These are phyloP conservation scores for Diaporthe destruens DNA, from an alignment of 2,329 filamentous ascomycete species.

Conservation along the genomic window DNA sequence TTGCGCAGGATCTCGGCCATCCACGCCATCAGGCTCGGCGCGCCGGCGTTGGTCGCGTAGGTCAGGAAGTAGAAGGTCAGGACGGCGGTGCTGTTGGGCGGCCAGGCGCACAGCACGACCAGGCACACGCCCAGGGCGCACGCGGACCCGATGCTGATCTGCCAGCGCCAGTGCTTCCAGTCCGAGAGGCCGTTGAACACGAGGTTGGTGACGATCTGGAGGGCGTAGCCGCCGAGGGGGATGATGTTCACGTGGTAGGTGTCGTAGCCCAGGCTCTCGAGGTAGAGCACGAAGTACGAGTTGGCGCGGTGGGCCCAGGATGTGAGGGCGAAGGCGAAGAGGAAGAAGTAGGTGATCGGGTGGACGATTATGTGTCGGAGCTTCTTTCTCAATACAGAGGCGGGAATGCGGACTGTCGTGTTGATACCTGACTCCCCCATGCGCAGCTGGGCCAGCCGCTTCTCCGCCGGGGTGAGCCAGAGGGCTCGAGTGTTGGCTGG, in stretches of 20 bases:
- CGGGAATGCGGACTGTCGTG: constrained; percentile 43
- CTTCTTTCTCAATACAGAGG: constrained; percentile 40
- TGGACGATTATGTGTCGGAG: constrained; percentile 41
- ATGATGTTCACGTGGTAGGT: constrained; percentile 47
- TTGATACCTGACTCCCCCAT: constrained; percentile 42
- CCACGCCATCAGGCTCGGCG: constrained; percentile 53
- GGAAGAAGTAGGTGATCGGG: constrained; percentile 46
- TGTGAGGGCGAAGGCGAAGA: constrained; percentile 44
- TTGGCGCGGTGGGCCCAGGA: constrained; percentile 47
- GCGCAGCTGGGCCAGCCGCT: constrained; percentile 40
- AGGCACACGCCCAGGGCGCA: constrained; percentile 49
- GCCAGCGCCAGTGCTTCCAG: constrained; percentile 56
- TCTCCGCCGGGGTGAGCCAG: constrained; percentile 43
- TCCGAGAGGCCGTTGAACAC: constrained; percentile 53
- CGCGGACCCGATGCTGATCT: constrained; percentile 51
- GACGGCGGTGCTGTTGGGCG: constrained; percentile 49
- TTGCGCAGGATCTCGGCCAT: constrained; percentile 51
- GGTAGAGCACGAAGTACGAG: constrained; percentile 47
- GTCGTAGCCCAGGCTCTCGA: constrained; percentile 46
- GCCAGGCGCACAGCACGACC: constrained; percentile 52
- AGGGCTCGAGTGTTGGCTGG: constrained; percentile 46
- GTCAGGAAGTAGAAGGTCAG: constrained; percentile 54
- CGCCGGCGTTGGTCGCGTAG: constrained; percentile 51
- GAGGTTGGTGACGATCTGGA: constrained; percentile 53
- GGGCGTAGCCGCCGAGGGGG: constrained; percentile 46